phyloP scores from a whole-genome alignment of 2,329 filamentous ascomycete genomes.

The Geosmithia putterillii region DNA sequence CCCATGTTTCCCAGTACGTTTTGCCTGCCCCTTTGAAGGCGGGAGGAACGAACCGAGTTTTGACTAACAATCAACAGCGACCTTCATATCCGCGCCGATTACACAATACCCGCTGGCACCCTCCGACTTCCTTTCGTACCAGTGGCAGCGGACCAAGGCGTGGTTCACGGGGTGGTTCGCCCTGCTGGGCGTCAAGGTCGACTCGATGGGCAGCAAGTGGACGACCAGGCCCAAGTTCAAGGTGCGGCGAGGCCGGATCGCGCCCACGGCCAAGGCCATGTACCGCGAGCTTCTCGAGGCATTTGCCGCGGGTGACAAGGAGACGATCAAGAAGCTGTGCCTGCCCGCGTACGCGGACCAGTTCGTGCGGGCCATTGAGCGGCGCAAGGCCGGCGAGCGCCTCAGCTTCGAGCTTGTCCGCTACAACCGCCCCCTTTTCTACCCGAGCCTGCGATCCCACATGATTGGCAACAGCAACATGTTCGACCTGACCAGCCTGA shows the following conservation, averaged over 20 bases:
- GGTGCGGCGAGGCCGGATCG: conserved; percentile 25
- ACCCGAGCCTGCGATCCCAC: conserved; percentile 42
- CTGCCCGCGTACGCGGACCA: conserved; percentile 34
- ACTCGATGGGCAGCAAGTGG: conserved; percentile 29
- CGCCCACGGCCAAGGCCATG: conserved; percentile 43
- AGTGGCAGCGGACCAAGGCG: conserved; percentile 21
- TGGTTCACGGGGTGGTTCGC: conserved; percentile 20
- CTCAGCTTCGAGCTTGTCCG: conserved; percentile 42
- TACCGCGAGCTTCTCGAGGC: conserved; percentile 50
- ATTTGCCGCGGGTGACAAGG: conserved; percentile 45
- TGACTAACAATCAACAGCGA: conserved; percentile 20
- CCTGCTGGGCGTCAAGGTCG: conserved; percentile 24
- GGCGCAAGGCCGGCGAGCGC: conserved; percentile 30
- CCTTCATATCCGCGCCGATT: conserved; percentile 32
- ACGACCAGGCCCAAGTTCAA: conserved; percentile 29
- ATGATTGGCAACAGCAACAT: conserved; percentile 34
- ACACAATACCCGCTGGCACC: conserved; percentile 17
- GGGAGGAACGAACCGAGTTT: neutral
- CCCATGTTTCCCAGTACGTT: conserved; percentile 3
- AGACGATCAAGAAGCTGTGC: conserved; percentile 39
- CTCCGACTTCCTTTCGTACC: conserved; percentile 19
- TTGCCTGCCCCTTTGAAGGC: neutral
- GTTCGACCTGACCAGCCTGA: conserved; percentile 20
- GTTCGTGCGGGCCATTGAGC: conserved; percentile 40
- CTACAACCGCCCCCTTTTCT: conserved; percentile 27